Evolutionary conservation across 148 eudicot genomes (phyloP), one percentile per base, ranked within the genome.

Genomic region (Salicornia ramosissima): DNA sequence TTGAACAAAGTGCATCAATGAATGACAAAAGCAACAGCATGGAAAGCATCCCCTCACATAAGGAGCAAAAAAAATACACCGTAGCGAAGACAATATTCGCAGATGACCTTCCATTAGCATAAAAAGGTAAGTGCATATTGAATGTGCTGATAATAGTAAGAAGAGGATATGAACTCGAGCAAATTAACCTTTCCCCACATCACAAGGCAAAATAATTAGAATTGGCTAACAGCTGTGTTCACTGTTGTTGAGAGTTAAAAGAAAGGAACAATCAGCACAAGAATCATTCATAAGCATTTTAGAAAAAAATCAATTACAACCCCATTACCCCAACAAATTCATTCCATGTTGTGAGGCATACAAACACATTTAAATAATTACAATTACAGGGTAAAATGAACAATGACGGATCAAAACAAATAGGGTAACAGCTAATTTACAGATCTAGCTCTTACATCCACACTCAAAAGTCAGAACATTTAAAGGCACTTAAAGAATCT

Each of bases 61-160:
- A 18, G 26, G 21, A 59, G 34, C 59, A 75, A 60, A 52, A 39
- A 10, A 42, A 24, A 36, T 36, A 36, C n/a, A n/a, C n/a, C n/a
- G n/a, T 12, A 54, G 62, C 6, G 13, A 1, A 0, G 19, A 3
- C 43, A 67, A 40, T 73, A 64, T 65, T 66, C 71, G 76, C 73
- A 75, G 70, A 67, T 55, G 79, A 75, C 73, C 47, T 50, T 61
- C 79, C 26, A 71, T 67, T 71, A 74, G 69, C 72, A 74, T 71
- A 22, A 19, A 31, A 46, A 25, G 42, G 19, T 39, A 22, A 14
- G 61, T 10, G 12, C 28, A 22, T 33, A 33, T 66, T 33, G 30
- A 13, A 52, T 52, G 56, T 28, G 7, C 13, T 52, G 3, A 36
- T 36, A 3, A 36, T 36, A 8, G 8, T 36, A n/a, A n/a, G 40